These are phyloP conservation scores for Pogostemon cablin DNA, from an alignment of 257 asterid species.

Conservation along the genomic window DNA sequence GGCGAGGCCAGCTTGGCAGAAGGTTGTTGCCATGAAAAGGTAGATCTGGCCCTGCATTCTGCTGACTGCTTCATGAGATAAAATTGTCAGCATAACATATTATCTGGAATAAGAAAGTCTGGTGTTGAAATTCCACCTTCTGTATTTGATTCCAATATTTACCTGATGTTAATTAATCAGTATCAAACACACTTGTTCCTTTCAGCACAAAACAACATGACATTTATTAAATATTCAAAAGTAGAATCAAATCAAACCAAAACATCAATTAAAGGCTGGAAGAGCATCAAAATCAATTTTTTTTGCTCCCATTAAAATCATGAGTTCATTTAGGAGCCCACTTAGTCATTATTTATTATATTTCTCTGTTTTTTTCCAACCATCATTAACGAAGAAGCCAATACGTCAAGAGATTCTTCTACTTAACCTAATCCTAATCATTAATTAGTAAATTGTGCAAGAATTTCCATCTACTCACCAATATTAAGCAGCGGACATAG, in stretches of 20 bases:
- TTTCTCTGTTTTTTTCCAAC: neutral
- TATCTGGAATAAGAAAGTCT: neutral
- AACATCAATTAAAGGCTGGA: no score
- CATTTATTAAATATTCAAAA: no score
- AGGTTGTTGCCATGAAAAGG: conserved; percentile 42
- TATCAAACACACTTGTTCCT: no score
- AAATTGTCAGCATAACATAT: neutral
- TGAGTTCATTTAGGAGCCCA: neutral
- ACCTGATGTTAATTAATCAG: no score
- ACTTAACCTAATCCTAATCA: neutral
- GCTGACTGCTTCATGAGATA: neutral
- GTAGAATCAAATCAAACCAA: no score
- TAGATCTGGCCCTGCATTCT: conserved; percentile 15
- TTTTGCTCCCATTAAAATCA: no score
- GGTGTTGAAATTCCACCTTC: conserved; percentile 3
- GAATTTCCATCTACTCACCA: no score
- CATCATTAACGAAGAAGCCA: neutral
- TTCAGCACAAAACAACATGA: no score
- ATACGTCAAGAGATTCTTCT: neutral
- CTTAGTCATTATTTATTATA: neutral
- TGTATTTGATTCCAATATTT: neutral
- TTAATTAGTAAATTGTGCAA: neutral
- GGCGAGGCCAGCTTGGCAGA: conserved; percentile 68
- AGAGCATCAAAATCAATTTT: no score
- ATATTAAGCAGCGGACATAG: neutral